These are phyloP conservation scores for Lodderomyces margitis DNA, from an alignment of 1,139 yeast genomes.

Conservation along the genomic window DNA sequence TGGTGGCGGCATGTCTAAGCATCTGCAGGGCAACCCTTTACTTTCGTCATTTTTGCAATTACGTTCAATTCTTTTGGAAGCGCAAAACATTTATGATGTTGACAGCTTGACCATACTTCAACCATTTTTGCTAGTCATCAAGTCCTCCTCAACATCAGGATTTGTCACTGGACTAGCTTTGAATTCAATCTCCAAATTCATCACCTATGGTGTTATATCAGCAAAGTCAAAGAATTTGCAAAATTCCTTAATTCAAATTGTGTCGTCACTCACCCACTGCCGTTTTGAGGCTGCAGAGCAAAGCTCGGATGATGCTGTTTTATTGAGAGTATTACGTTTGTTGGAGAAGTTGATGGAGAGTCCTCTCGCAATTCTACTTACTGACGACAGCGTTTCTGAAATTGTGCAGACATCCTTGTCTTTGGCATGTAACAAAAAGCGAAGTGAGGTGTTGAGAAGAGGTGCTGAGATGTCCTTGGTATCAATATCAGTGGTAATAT, in stretches of 20 bases:
- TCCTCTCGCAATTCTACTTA: conserved; percentile 59
- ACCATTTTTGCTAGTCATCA: conserved; percentile 85
- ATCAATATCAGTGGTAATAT: conserved; percentile 66
- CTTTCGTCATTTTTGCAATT: conserved; percentile 80
- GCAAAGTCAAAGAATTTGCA: conserved; percentile 44
- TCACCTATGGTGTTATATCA: conserved; percentile 59
- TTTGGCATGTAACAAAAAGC: conserved; percentile 87
- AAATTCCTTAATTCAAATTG: conserved; percentile 55
- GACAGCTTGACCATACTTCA: conserved; percentile 76
- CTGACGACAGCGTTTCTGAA: conserved; percentile 84
- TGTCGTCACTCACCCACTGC: conserved; percentile 86
- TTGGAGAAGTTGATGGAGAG: conserved; percentile 69
- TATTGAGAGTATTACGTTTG: conserved; percentile 75
- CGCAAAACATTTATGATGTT: conserved; percentile 51
- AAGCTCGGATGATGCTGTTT: conserved; percentile 86
- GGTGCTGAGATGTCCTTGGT: conserved; percentile 88
- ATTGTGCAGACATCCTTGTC: conserved; percentile 89
- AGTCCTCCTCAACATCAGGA: conserved; percentile 84
- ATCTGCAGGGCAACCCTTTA: conserved; percentile 52
- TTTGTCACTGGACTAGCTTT: conserved; percentile 81
- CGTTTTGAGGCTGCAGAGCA: conserved; percentile 96
- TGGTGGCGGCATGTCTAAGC: conserved; percentile 8
- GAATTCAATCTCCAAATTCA: conserved; percentile 68
- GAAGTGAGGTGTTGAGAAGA: conserved; percentile 84
- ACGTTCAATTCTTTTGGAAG: conserved; percentile 64